These are phyloP conservation scores for Erigeron philadelphicus DNA, from an alignment of 140 eudicot species.

Conservation along the genomic window DNA sequence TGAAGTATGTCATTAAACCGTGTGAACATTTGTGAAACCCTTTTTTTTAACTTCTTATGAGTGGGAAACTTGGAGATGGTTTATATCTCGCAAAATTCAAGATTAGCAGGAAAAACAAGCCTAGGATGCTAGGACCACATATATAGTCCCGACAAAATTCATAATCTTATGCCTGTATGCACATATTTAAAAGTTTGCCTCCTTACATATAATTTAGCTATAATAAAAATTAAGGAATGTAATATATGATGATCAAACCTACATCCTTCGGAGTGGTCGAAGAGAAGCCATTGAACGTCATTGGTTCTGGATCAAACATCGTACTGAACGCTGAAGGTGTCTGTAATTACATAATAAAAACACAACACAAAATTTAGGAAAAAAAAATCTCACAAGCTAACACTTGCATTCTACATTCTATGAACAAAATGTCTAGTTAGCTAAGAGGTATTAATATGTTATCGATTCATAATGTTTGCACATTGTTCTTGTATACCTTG, in stretches of 20 bases:
- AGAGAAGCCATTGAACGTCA: slow-evolving; percentile 43
- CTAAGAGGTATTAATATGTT: not conserved
- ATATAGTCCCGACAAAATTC: no score
- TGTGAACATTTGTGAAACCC: no score
- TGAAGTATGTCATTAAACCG: no score
- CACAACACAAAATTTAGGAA: not conserved
- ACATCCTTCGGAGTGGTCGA: slow-evolving; percentile 62
- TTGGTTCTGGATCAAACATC: slow-evolving; percentile 53
- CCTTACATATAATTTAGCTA: not conserved
- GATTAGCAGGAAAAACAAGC: no score
- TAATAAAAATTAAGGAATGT: not conserved
- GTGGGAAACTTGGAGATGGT: no score
- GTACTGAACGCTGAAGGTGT: slow-evolving; percentile 51
- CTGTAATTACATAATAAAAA: slow-evolving; percentile 32
- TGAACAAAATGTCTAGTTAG: not conserved
- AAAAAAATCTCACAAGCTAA: not conserved
- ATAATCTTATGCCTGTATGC: no score
- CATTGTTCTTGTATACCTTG: slow-evolving; percentile 61
- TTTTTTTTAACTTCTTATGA: no score
- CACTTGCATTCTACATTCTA: not conserved
- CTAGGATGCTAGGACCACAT: no score
- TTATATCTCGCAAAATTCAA: no score
- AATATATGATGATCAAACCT: slow-evolving; percentile 33
- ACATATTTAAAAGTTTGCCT: no score
- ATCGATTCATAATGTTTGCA: slow-evolving; percentile 11